These are phyloP conservation scores for Stachybotrys chartarum DNA, from an alignment of 2,329 filamentous ascomycete genomes.

Conservation along the genomic window DNA sequence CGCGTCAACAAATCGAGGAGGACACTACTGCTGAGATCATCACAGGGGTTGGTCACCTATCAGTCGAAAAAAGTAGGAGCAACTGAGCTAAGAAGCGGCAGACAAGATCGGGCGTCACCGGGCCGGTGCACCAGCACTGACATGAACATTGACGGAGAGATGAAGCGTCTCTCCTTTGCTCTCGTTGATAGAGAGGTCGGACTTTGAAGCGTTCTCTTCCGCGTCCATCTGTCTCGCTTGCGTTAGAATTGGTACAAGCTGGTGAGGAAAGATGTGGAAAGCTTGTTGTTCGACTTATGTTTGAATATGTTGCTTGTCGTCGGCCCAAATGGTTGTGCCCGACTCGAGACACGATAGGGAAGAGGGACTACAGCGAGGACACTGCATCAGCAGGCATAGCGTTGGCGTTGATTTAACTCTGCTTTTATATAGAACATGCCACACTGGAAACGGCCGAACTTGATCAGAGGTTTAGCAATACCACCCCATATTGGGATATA, in stretches of 20 bases:
- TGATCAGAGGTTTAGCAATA: not conserved
- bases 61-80: slow-evolving; percentile 32
- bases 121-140: not conserved
- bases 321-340: too few species aligned
- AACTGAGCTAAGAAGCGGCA: slow-evolving; percentile 18
- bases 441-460: not conserved
- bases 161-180: too few species aligned
- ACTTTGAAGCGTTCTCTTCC: too few species aligned
- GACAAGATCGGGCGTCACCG: not conserved
- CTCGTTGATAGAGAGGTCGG: too few species aligned
- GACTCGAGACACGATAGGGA: not conserved
- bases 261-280: too few species aligned
- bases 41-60: slow-evolving; percentile 49
- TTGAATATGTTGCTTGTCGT: too few species aligned
- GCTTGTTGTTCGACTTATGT: too few species aligned
- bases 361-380: not conserved
- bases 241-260: too few species aligned
- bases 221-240: too few species aligned
- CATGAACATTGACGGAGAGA: too few species aligned
- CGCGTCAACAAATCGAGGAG: not conserved
- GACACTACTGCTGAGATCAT: slow-evolving; percentile 45
- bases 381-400: not conserved
- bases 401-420: not conserved
- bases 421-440: not conserved
- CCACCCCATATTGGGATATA: not conserved